Conservation (phyloP, 2,329 filamentous ascomycete genomes). For the Fusarium sp. region DNA sequence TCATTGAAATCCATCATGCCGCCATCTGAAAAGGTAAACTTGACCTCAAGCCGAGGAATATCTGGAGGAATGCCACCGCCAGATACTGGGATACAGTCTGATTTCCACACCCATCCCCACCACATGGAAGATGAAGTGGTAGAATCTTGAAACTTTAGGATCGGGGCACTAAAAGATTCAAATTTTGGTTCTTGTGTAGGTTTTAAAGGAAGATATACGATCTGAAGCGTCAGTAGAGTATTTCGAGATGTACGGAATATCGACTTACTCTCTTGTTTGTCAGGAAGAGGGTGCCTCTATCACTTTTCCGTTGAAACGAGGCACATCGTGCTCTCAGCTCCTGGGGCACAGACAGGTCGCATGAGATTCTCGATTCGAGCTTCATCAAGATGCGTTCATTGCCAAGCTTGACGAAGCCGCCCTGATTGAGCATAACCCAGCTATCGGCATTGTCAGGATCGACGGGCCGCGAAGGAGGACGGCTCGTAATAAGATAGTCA, state of each 20-base stretch:
- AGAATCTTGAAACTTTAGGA: conserved; percentile 87
- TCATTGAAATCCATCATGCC: conserved; percentile 93
- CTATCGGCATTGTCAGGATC: conserved; percentile 68
- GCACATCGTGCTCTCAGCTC: conserved; percentile 69
- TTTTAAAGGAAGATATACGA: conserved; percentile 86
- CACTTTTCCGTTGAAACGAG: conserved; percentile 76
- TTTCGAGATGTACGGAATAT: too few relatives aligned
- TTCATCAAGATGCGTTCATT: conserved; percentile 85
- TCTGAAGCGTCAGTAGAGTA: conserved; percentile 57
- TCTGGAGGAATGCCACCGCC: conserved; percentile 84
- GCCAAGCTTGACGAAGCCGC: conserved; percentile 84
- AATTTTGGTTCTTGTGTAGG: conserved; percentile 71
- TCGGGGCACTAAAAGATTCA: conserved; percentile 89
- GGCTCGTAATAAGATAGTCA: conserved; percentile 54
- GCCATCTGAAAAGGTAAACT: conserved; percentile 91
- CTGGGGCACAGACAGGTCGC: conserved; percentile 78
- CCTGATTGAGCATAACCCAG: conserved; percentile 92
- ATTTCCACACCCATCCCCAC: conserved; percentile 93
- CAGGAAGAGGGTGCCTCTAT: conserved; percentile 80
- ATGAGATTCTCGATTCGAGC: conserved; percentile 80
- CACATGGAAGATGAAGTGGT: conserved; percentile 84
- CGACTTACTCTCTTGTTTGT: conserved; percentile 83
- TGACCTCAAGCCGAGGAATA: conserved; percentile 79
- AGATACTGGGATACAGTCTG: conserved; percentile 80
- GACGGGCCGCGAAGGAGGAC: conserved; percentile 48